Evolutionary conservation across 2,329 filamentous ascomycete species (phyloP), one percentile per base, ranked within the genome.

Genomic region (Stemphylium lycopersici): DNA sequence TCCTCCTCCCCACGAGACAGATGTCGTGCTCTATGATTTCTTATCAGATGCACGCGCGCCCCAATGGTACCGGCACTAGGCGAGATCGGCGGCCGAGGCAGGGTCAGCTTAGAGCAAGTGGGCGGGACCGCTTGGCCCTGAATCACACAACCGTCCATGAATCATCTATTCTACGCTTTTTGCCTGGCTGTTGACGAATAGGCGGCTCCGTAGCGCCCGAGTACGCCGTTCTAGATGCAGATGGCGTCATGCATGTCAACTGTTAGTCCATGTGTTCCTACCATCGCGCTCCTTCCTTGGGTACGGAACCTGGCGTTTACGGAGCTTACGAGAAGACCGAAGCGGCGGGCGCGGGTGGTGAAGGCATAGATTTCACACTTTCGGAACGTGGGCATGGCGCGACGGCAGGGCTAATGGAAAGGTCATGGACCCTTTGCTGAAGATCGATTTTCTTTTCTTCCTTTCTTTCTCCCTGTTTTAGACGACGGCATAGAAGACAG

Each of bases 241-340:
- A 65, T 66, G 59, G 63, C 61, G 61, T 61, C 55, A 66, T 63
- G 42, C 33, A 55, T n/a, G 42, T 43, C 42, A 20, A 24, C 40
- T 57, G 55, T 38, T 67, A 67, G 65, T 63, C 57, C 58, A 67
- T 66, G 44, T 67, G 55, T 65, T 48, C 53, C 63, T 67, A 58
- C 61, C 55, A 67, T 67, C 65, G 65, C 58, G 56, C 40, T 6
- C 11, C 26, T 11, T 8, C 22, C 22, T 22, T 22, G 6, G 22
- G 22, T 2, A 24, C 6, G 5, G 22, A 24, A 3, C 3, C 6
- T 6, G 22, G 6, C 22, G 22, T 15, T 12, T 18, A 15, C 16
- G 22, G 37, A 24, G 18, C 22, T 29, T 16, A 29, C 26, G 26
- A 29, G 26, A 20, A 43, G 29, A 52, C 59, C 56, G 47, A 62